A percentile compares a stretch with the other conserved stretches of the same genome.
Evolutionary conservation across 495 filamentous ascomycete genomes (phyloP).

Genomic region (Xylaria sp.): DNA sequence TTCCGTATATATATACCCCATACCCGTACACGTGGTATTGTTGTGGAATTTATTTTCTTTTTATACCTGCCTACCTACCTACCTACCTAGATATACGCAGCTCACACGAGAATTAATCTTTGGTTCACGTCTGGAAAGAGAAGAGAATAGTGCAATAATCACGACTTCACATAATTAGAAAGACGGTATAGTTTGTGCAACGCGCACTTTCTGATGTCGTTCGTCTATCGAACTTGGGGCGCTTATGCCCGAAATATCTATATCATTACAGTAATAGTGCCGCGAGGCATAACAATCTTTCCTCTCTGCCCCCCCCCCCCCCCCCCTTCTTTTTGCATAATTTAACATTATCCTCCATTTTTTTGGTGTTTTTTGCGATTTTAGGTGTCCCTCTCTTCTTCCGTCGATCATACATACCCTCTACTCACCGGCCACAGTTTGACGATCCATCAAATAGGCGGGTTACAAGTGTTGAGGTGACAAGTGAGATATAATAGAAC

Average conservation of each 20-base stretch:
- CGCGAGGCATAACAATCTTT: not conserved
- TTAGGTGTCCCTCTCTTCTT: not conserved
- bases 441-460: not conserved
- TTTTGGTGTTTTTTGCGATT: not conserved
- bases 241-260: not conserved
- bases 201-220: too few relatives aligned
- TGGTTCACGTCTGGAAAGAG: not conserved
- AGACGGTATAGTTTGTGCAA: not conserved
- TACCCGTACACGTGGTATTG: slow-evolving; percentile 6
- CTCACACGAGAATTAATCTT: slow-evolving; percentile 13
- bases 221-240: not conserved
- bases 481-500: not conserved
- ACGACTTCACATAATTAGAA: not conserved
- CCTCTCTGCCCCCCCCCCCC: too few relatives aligned
- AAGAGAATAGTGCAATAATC: not conserved
- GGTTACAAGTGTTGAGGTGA: not conserved
- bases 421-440: not conserved
- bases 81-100: slow-evolving; percentile 7
- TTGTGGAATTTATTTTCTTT: slow-evolving; percentile 11
- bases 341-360: not conserved
- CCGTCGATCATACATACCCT: not conserved
- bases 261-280: not conserved
- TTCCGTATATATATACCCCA: not conserved
- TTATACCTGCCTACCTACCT: not conserved
- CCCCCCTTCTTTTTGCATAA: not conserved